Base-by-base conservation (phyloP, 257 asterid genomes). In the Agastache rugosa region DNA sequence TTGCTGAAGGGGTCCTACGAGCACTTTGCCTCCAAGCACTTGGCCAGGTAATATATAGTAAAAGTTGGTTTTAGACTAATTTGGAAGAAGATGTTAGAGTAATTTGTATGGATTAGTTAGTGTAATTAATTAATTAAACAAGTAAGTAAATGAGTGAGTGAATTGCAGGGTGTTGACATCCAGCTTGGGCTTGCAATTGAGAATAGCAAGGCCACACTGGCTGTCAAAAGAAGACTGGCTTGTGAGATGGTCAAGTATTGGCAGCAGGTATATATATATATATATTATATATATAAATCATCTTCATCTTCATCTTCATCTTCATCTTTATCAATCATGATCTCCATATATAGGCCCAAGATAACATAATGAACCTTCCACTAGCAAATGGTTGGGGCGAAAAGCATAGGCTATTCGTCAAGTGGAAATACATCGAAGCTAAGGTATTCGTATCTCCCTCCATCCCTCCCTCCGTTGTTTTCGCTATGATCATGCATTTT, bases 211-310 rank as follows among this genome's bases (percentile, higher is more conserved):
- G 99, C 99, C 65, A 94, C 99, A 17, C 81, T 92, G 42, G 99
- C 99, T 25, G 99, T 94, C 55, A 94, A 94, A 85, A 85, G 99
- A 76, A 90, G 99, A 82, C 93, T 94, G 71, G 96, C 99, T 20
- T 92, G 98, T 80, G 99, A 94, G 89, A 94, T 94, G 97, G 98
- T 94, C 42, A 94, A 92, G 83, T 94, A 89, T 78, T 94, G 97
- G 97, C 99, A 92, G 86, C 99, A 94, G 99, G 99, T 94, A n/a
- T n/a, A n/a, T n/a, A n/a, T n/a, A n/a, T n/a, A n/a, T n/a, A n/a
- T n/a, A n/a, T n/a, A n/a, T n/a, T n/a, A n/a, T n/a, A n/a, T n/a
- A n/a, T n/a, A n/a, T n/a, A n/a, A n/a, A n/a, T n/a, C n/a, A 2
- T 44, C 51, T 44, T 44, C 17, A 6, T 11, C 1, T 44, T 44